Evolutionary conservation across 495 filamentous ascomycete genomes (phyloP).

Genomic region (Tuber calosporum): DNA sequence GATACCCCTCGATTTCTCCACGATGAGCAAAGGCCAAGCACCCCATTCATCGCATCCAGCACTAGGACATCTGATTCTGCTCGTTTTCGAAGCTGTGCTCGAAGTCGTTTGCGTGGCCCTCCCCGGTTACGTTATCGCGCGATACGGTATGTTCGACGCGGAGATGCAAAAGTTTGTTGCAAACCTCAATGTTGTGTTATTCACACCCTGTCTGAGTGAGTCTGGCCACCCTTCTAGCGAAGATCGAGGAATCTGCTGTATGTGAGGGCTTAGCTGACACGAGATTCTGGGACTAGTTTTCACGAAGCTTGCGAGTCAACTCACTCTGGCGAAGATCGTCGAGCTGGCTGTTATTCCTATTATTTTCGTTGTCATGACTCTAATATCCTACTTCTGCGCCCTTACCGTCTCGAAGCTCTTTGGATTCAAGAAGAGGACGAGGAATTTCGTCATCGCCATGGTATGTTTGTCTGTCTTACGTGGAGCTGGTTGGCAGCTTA

Average conservation of each 20-base stretch:
- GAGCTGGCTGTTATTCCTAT: conserved; percentile 89
- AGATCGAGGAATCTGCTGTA: background rate
- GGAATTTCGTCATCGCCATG: conserved; percentile 95
- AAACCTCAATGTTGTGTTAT: conserved; percentile 86
- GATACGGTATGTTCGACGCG: conserved; percentile 82
- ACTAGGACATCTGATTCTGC: conserved; percentile 66
- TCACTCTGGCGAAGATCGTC: conserved; percentile 78
- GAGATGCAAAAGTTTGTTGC: conserved; percentile 93
- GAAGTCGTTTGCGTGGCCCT: conserved; percentile 93
- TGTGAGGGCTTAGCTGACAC: conserved; percentile 17
- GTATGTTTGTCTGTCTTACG: conserved; percentile 47
- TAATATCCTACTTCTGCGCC: conserved; percentile 73
- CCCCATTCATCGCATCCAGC: conserved; percentile 43
- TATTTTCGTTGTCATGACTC: conserved; percentile 81
- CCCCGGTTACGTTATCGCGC: conserved; percentile 89
- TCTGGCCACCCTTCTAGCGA: conserved; percentile 8
- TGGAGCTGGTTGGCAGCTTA: background rate
- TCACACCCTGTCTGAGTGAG: conserved; percentile 94
- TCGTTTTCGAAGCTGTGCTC: conserved; percentile 93
- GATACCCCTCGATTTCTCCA: conserved; percentile 19
- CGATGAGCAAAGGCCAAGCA: conserved; percentile 16
- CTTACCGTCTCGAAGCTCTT: conserved; percentile 62
- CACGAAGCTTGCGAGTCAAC: conserved; percentile 91
- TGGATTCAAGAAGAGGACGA: conserved; percentile 70
- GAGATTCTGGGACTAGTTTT: conserved; percentile 58